Base-by-base conservation (phyloP, 2,329 filamentous ascomycete species). In the Ceratocystis papillata region DNA sequence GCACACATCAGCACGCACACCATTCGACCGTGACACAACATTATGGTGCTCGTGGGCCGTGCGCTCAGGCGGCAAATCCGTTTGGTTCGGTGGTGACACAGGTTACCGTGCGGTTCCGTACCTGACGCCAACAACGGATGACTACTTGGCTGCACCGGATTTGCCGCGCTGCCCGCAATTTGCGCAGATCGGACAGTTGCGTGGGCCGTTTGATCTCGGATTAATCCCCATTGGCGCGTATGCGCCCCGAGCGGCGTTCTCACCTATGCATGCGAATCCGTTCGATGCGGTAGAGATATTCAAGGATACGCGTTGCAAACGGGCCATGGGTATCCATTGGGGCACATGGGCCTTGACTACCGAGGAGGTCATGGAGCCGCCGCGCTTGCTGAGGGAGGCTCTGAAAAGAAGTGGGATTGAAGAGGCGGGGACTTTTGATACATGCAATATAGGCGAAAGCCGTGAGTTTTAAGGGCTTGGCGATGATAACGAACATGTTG, bases 201-300 rank as follows among this genome's bases (percentile, higher is more conserved):
- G 90, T 44, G 92, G 93, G 0, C 90, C 90, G 0, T 96, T 96
- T 72, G 90, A 96, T 74, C 82, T 97, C 5, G 93, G 93, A 0
- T 77, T 96, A 65, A 94, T 97, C 69, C 93, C 93, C 48, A 96
- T 97, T 70, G 93, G 93, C 64, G 93, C 92, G 1, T 96, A 96
- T 75, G 79, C 83, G 67, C 89, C 88, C 0, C 80, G 89, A 28
- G 76, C 74, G 66, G 74, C 94, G 69, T 92, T 94, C 79, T 90
- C 86, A 60, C 78, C 85, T 22, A 86, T 95, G 81, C 93, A 97
- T 74, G 87, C 89, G 6, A 89, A 95, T 73, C 93, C 93, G 0
- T 86, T 85, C 70, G 93, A 97, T 73, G 83, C 87, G 0, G 91
- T 96, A 46, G 90, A 94, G 71, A 96, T 97, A 70, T 96, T 96